Evolutionary conservation across 495 filamentous ascomycete genomes (phyloP).

Genomic region (Staphylotrichum tortipilum): DNA sequence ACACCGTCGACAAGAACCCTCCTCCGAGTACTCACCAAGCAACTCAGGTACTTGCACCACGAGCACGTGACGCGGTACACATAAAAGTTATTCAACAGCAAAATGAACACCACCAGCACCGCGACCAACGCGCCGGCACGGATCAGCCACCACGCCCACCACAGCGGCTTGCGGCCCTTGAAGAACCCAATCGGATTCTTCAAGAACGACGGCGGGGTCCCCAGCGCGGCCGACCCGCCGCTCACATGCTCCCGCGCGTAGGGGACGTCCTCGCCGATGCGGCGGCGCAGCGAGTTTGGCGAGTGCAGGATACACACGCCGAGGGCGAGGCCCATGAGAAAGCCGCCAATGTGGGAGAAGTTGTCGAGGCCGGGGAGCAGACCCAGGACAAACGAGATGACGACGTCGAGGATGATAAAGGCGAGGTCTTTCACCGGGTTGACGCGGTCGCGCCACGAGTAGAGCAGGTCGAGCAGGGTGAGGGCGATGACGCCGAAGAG

Average conservation of each 20-base stretch:
- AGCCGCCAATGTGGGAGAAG: conserved; percentile 94
- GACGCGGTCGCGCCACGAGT: conserved; percentile 73
- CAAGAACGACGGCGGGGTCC: conserved; percentile 48
- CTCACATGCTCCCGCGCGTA: conserved; percentile 32
- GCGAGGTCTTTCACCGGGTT: conserved; percentile 70
- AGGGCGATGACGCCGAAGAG: conserved; percentile 90
- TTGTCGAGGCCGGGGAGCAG: conserved; percentile 92
- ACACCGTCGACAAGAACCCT: not conserved
- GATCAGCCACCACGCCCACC: conserved; percentile 97
- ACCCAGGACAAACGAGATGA: conserved; percentile 85
- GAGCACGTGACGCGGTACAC: conserved; percentile 61
- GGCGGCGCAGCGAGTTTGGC: conserved; percentile 66
- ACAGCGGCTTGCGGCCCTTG: conserved; percentile 79
- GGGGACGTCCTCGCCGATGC: conserved; percentile 60
- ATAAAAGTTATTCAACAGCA: conserved; percentile 87
- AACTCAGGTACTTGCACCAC: conserved; percentile 94
- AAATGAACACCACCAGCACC: conserved; percentile 70
- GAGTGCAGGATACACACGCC: conserved; percentile 83
- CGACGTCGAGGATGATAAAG: conserved; percentile 75
- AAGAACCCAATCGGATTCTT: conserved; percentile 75
- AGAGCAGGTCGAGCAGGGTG: conserved; percentile 78
- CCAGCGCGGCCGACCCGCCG: conserved; percentile 29
- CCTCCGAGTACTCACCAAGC: conserved; percentile 57
- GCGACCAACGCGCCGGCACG: conserved; percentile 69
- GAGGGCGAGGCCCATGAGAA: conserved; percentile 82